phyloP scores from a whole-genome alignment of 1,284 basidiomycete genomes.

The Inonotus obliquus region DNA sequence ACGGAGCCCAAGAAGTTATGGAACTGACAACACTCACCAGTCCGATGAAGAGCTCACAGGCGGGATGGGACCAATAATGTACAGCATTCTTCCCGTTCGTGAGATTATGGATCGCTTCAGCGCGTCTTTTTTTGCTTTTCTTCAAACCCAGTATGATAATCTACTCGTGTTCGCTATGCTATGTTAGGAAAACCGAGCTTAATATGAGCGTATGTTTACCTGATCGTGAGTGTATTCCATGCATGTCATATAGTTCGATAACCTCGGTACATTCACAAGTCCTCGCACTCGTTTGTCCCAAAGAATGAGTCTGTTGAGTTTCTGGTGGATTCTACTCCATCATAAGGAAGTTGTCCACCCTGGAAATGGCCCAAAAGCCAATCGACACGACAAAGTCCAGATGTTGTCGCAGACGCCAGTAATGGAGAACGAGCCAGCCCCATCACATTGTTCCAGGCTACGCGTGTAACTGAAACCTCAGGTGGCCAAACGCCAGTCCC shows the following conservation, averaged over 20 bases:
- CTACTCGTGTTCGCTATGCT: too few species aligned
- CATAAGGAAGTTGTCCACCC: conserved; percentile 58
- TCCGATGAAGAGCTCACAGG: not conserved
- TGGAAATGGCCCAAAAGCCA: conserved; percentile 65
- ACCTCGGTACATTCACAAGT: not conserved
- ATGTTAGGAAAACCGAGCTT: too few species aligned
- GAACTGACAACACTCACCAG: too few species aligned
- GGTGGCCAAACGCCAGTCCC: conserved; percentile 69
- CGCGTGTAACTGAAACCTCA: conserved; percentile 70
- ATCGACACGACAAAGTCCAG: conserved; percentile 84
- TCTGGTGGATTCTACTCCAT: conserved; percentile 42
- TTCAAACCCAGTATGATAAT: too few species aligned
- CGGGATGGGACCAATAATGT: too few species aligned
- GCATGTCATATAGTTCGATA: too few species aligned
- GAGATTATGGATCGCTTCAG: too few species aligned
- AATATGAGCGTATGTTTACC: too few species aligned
- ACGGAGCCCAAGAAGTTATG: too few species aligned
- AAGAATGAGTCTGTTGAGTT: conserved; percentile 14
- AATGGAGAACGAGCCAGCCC: conserved; percentile 64
- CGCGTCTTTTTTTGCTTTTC: too few species aligned
- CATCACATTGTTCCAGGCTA: conserved; percentile 73
- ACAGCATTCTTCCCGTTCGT: too few species aligned
- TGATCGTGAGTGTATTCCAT: too few species aligned
- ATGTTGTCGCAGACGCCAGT: conserved; percentile 73
- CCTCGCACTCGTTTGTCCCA: conserved; percentile 15